Conservation (phyloP, 805 yeast species). For the Yarrowia sp. region DNA sequence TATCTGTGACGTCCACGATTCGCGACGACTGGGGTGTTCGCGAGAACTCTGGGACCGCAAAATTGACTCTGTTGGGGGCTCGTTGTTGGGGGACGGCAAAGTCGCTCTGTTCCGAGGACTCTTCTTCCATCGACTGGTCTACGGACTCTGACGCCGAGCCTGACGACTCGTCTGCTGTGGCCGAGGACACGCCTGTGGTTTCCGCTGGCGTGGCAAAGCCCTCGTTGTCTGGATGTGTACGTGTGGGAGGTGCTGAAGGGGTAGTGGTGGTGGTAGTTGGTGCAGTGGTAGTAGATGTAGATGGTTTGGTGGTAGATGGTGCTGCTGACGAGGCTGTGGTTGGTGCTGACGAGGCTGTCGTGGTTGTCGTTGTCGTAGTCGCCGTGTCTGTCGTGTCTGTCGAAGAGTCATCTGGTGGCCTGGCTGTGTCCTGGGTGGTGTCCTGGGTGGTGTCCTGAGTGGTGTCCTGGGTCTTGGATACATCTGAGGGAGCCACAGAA, state of each 20-base stretch:
- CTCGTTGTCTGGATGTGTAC: background rate
- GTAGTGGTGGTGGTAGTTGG: background rate
- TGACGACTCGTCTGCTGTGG: background rate
- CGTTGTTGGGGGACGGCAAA: too few species aligned
- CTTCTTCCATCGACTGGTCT: background rate
- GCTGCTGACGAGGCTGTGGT: too few species aligned
- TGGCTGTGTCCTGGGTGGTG: background rate
- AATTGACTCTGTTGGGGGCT: background rate
- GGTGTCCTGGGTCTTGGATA: too few species aligned
- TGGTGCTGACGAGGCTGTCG: too few species aligned
- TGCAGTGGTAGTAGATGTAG: background rate
- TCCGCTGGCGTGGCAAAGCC: background rate
- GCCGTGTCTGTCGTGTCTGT: background rate
- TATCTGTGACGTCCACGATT: constrained; percentile 6
- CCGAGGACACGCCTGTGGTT: background rate
- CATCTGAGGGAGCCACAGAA: too few species aligned
- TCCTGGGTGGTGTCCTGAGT: background rate
- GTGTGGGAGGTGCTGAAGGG: background rate
- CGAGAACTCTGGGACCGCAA: background rate
- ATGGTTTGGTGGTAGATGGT: background rate
- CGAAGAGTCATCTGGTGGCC: background rate
- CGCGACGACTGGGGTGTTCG: background rate
- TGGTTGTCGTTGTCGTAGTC: background rate
- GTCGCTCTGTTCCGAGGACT: background rate
- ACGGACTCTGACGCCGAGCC: background rate